Percentiles rank a stretch among this genome's conserved stretches.
Evolutionary conservation across 345 rosid genomes (phyloP).

Genomic region (Moricandia moricandioides): DNA sequence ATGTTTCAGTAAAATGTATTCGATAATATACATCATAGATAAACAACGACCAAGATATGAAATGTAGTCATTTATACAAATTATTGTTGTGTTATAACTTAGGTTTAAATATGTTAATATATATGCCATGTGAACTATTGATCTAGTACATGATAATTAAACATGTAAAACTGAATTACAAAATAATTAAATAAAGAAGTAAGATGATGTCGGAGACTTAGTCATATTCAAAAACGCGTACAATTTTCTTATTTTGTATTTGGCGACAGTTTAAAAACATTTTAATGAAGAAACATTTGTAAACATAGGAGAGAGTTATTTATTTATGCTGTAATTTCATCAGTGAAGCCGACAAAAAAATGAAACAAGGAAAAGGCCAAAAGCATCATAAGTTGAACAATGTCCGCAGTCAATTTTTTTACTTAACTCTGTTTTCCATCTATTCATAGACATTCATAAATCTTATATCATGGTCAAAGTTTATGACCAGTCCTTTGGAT

Average conservation of each 20-base stretch:
- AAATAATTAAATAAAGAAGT: neutral
- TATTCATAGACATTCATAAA: neutral
- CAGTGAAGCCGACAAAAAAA: neutral
- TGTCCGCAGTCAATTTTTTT: neutral
- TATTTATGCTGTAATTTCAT: conserved; percentile 10
- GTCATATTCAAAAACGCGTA: conserved; percentile 6
- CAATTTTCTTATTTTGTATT: neutral
- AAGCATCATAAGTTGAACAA: conserved; percentile 18
- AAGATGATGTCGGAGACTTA: conserved; percentile 15
- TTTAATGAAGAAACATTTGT: neutral
- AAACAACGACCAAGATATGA: neutral
- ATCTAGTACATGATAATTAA: neutral
- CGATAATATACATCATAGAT: neutral
- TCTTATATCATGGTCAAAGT: conserved; percentile 7
- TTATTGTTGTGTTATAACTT: neutral
- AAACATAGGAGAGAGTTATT: neutral
- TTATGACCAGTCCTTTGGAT: conserved; percentile 5
- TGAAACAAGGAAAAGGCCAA: neutral
- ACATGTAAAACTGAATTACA: neutral
- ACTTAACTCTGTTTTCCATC: neutral
- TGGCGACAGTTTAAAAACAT: neutral
- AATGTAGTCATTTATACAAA: neutral
- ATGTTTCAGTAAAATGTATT: neutral
- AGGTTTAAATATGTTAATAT: neutral
- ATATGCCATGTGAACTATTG: neutral